These are phyloP conservation scores for Candida broadrunensis DNA, from an alignment of 805 yeast genomes.

Conservation along the genomic window DNA sequence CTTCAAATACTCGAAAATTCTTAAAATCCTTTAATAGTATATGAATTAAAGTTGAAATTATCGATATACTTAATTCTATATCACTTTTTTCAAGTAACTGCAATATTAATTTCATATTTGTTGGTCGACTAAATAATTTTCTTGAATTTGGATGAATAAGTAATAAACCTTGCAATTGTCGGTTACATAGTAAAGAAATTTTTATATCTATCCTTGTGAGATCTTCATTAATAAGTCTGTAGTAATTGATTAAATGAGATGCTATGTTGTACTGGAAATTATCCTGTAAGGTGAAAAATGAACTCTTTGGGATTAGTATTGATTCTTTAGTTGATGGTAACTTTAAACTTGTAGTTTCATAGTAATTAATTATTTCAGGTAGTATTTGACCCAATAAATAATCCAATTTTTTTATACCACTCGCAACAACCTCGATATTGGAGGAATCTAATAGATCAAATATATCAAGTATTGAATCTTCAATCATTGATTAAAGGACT, in stretches of 20 bases:
- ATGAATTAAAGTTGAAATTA: slow-evolving; percentile 56
- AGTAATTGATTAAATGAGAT: slow-evolving; percentile 15
- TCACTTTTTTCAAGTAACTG: slow-evolving; percentile 16
- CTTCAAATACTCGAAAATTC: slow-evolving; percentile 60
- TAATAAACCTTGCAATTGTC: slow-evolving; percentile 57
- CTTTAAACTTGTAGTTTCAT: not conserved
- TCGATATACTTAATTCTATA: slow-evolving; percentile 22
- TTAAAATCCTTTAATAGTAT: slow-evolving; percentile 53
- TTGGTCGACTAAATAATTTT: slow-evolving; percentile 39
- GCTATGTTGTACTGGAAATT: slow-evolving; percentile 51
- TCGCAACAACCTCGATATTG: slow-evolving; percentile 1
- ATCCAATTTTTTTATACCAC: slow-evolving; percentile 17
- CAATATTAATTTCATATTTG: slow-evolving; percentile 37
- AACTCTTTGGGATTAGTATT: not conserved
- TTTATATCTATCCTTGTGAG: slow-evolving; percentile 1
- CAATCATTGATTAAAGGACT: not conserved
- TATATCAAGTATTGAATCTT: slow-evolving; percentile 4
- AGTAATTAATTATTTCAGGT: slow-evolving; percentile 1
- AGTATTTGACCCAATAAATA: slow-evolving; percentile 13
- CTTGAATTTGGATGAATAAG: slow-evolving; percentile 58
- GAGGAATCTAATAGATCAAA: slow-evolving; percentile 15
- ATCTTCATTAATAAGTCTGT: slow-evolving; percentile 1
- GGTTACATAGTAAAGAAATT: slow-evolving; percentile 19
- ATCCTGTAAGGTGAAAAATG: slow-evolving; percentile 48
- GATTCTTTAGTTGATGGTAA: not conserved